A percentile compares a stretch with the other conserved stretches of the same genome.
Conservation (phyloP, 352 stramenopile genomes). For the Saprolegnia diclina region DNA sequence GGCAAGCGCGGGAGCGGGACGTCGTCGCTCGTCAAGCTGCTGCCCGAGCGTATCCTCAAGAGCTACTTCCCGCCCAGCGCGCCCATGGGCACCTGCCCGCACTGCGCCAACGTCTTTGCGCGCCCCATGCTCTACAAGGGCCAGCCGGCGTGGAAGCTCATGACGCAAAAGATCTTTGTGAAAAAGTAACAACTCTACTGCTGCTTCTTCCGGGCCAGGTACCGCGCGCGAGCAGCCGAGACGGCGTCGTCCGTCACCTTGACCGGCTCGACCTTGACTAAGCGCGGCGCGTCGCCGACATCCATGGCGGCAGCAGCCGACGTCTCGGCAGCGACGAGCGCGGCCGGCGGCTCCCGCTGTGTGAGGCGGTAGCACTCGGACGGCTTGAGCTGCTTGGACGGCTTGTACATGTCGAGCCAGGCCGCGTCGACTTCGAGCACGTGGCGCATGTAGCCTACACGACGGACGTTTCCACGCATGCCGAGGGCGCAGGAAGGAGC, state of each 20-base stretch:
- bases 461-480: no score
- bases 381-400: slow-evolving; percentile 36
- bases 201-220: slow-evolving; percentile 29
- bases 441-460: slow-evolving; percentile 49
- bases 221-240: slow-evolving; percentile 29
- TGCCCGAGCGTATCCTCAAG: slow-evolving; percentile 19
- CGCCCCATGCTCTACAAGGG: slow-evolving; percentile 20
- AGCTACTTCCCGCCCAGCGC: neutral
- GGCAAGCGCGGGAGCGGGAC: slow-evolving; percentile 23
- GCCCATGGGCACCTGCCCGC: slow-evolving; percentile 11
- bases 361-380: slow-evolving; percentile 48
- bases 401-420: slow-evolving; percentile 49
- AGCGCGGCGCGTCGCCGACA: neutral
- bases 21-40: slow-evolving; percentile 20
- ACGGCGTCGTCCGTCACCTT: slow-evolving; percentile 24
- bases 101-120: slow-evolving; percentile 13
- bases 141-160: slow-evolving; percentile 19
- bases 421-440: slow-evolving; percentile 41
- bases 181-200: slow-evolving; percentile 7
- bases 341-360: slow-evolving; percentile 15
- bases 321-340: neutral
- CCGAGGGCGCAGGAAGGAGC: no score
- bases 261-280: neutral
- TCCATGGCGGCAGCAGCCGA: neutral
- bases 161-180: slow-evolving; percentile 21